These are phyloP conservation scores for Rhizopus sp. DNA, from an alignment of 371 early-diverging fungal species.

Conservation along the genomic window DNA sequence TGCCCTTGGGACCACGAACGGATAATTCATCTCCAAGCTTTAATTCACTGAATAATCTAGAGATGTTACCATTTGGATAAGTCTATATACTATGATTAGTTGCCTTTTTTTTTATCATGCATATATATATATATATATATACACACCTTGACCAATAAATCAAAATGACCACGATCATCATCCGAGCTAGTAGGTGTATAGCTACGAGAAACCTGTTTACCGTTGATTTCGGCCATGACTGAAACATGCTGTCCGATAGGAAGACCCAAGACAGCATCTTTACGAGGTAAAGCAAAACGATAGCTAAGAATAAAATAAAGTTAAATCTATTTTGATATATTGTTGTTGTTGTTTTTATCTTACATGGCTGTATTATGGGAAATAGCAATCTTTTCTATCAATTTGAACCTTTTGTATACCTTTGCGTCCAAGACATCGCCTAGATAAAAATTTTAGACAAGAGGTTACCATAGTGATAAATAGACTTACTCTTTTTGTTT, in stretches of 20 bases:
- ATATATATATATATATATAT: not conserved
- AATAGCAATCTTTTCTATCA: conserved; percentile 75
- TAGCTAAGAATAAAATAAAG: conserved; percentile 55
- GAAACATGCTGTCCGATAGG: conserved; percentile 96
- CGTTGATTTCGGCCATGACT: conserved; percentile 82
- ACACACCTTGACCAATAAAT: conserved; percentile 88
- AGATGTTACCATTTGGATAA: conserved; percentile 83
- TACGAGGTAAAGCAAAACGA: conserved; percentile 79
- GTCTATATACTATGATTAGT: conserved; percentile 69
- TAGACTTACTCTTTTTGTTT: conserved; percentile 31
- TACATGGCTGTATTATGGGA: conserved; percentile 88
- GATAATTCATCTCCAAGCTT: conserved; percentile 73
- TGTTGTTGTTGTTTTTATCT: not conserved
- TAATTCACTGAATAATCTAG: conserved; percentile 70
- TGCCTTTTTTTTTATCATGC: not conserved
- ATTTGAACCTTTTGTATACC: conserved; percentile 80
- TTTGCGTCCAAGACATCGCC: conserved; percentile 66
- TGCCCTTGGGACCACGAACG: conserved; percentile 88
- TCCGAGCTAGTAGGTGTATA: conserved; percentile 92
- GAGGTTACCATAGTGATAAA: not conserved
- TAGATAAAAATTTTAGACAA: conserved; percentile 15
- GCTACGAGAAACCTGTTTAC: conserved; percentile 85
- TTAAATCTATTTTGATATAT: not conserved
- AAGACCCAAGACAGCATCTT: conserved; percentile 75
- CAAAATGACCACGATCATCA: conserved; percentile 86